A percentile compares a stretch with the other conserved stretches of the same genome.
phyloP scores from a whole-genome alignment of 192 early-diverging fungal genomes.

The Physocladia obscura region DNA sequence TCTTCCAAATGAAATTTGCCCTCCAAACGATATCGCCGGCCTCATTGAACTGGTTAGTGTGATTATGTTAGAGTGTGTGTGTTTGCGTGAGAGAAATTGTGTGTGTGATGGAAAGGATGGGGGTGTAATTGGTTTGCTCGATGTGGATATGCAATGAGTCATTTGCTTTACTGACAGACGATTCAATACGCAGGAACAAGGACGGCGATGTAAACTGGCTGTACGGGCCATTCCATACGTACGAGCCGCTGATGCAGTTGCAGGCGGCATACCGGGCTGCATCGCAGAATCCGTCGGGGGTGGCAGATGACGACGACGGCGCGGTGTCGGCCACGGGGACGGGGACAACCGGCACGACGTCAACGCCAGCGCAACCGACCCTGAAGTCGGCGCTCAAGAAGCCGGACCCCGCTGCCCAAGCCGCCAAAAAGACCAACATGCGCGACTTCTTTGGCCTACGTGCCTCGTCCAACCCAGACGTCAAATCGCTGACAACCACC shows the following conservation, averaged over 20 bases:
- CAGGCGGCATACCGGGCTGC: constrained; percentile 26
- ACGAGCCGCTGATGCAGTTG: constrained; percentile 32
- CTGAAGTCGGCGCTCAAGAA: background rate
- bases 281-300: background rate
- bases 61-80: background rate
- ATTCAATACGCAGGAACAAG: constrained; percentile 33
- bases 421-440: background rate
- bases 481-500: background rate
- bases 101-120: background rate
- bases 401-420: background rate
- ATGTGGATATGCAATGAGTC: background rate
- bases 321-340: background rate
- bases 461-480: constrained; percentile 25
- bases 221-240: constrained; percentile 40
- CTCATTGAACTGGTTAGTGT: constrained; percentile 29
- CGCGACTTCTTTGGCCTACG: constrained; percentile 8
- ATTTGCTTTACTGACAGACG: no score
- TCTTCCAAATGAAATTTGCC: constrained; percentile 42
- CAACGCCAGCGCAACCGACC: no score
- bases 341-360: background rate
- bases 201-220: constrained; percentile 38
- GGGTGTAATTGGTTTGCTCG: background rate
- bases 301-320: no score
- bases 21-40: constrained; percentile 31
- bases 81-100: background rate